These are phyloP conservation scores for Agroathelia rolfsii DNA, from an alignment of 1,284 basidiomycete species.

Conservation along the genomic window DNA sequence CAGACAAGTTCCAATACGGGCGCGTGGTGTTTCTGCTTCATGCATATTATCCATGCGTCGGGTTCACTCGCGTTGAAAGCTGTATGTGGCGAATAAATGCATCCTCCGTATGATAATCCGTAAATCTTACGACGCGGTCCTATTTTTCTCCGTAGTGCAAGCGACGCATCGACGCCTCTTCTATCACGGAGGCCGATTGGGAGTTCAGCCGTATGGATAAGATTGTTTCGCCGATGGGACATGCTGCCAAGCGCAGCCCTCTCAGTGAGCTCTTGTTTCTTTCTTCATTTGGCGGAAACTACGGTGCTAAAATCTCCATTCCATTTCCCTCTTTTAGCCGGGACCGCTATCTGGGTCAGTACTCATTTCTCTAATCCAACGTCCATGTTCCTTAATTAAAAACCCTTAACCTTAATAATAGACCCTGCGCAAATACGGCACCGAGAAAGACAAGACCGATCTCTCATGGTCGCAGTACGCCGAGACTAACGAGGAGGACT, in stretches of 20 bases:
- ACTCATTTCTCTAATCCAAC: conserved; percentile 4
- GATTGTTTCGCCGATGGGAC: conserved; percentile 51
- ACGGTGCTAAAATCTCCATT: conserved; percentile 9
- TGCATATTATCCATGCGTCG: conserved; percentile 62
- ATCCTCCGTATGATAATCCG: too few species aligned
- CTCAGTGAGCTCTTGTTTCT: conserved; percentile 50
- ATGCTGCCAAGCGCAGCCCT: conserved; percentile 55
- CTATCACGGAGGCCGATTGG: conserved; percentile 29
- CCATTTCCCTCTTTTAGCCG: conserved; percentile 33
- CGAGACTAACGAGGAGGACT: too few species aligned
- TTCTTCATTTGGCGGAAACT: conserved; percentile 8
- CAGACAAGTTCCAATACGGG: conserved; percentile 66
- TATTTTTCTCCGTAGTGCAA: conserved; percentile 1
- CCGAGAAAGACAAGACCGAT: too few species aligned
- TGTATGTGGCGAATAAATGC: conserved; percentile 33
- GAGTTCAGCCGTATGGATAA: conserved; percentile 46
- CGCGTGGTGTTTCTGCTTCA: conserved; percentile 67
- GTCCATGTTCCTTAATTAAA: too few species aligned
- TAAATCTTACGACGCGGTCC: too few species aligned
- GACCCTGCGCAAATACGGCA: too few species aligned
- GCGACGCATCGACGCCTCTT: neutral
- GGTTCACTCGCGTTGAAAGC: conserved; percentile 52
- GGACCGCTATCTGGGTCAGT: conserved; percentile 52
- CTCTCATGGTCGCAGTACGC: too few species aligned
- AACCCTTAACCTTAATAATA: too few species aligned